Evolutionary conservation across 345 rosid genomes (phyloP).

Genomic region (Xanthoceras sorbifolium): DNA sequence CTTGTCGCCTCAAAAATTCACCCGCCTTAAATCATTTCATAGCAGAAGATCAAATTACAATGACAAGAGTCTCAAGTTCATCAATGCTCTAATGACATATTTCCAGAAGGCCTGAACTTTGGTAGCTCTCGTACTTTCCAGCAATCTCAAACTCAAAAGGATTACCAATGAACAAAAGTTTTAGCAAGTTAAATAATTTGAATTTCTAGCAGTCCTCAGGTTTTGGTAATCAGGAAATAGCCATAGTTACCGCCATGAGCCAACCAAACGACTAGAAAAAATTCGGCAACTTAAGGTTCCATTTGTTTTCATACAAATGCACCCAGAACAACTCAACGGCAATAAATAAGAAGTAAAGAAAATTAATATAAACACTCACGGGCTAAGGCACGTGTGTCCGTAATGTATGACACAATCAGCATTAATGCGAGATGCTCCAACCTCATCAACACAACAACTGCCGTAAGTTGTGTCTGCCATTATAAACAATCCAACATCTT

Average conservation of each 20-base stretch:
- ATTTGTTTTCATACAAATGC: not conserved
- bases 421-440: slow-evolving; percentile 75
- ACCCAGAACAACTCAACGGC: not conserved
- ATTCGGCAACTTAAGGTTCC: not conserved
- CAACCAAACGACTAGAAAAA: not conserved
- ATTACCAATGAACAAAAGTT: not conserved
- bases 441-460: slow-evolving; percentile 92
- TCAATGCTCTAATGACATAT: no score
- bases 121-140: not conserved
- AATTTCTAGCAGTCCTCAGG: not conserved
- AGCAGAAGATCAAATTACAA: no score
- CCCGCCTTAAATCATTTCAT: no score
- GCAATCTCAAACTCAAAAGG: not conserved
- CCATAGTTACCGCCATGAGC: not conserved
- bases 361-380: slow-evolving; percentile 48
- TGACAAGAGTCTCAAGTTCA: no score
- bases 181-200: not conserved
- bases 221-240: not conserved
- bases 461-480: slow-evolving; percentile 96
- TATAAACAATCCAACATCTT: slow-evolving; percentile 60
- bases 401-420: slow-evolving; percentile 87
- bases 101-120: not conserved
- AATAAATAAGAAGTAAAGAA: not conserved
- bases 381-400: slow-evolving; percentile 94
- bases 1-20: no score